phyloP scores from a whole-genome alignment of 305 asterid species.

The Rubia balearica region DNA sequence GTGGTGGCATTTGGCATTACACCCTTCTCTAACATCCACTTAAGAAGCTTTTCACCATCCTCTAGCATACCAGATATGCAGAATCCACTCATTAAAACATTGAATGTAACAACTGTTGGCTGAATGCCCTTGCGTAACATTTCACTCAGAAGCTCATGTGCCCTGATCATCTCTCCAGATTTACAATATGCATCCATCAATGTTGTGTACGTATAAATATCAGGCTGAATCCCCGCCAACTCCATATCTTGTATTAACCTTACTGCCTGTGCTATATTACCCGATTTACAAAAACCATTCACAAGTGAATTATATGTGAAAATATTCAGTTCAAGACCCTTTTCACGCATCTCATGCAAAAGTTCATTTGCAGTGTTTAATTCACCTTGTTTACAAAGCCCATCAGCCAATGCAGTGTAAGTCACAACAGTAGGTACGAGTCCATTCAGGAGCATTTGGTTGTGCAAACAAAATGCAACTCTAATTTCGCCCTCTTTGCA shows the following conservation, averaged over 20 bases:
- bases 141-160: conserved; percentile 64
- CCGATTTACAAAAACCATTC: conserved; percentile 83
- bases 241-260: conserved; percentile 73
- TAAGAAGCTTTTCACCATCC: conserved; percentile 66
- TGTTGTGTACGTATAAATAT: conserved; percentile 71
- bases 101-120: conserved; percentile 87
- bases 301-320: conserved; percentile 72
- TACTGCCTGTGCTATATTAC: conserved; percentile 54
- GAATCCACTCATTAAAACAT: conserved; percentile 83
- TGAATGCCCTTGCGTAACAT: conserved; percentile 64
- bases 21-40: conserved; percentile 84
- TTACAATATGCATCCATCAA: conserved; percentile 89
- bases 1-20: conserved; percentile 78
- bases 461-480: conserved; percentile 75
- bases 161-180: conserved; percentile 59
- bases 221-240: conserved; percentile 58
- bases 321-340: conserved; percentile 67
- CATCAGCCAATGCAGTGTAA: conserved; percentile 84
- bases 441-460: conserved; percentile 65
- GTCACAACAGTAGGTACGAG: conserved; percentile 76
- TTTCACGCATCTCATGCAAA: conserved; percentile 61
- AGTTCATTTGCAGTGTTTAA: conserved; percentile 75
- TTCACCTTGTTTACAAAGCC: conserved; percentile 90
- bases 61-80: conserved; percentile 73
- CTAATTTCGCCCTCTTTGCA: conserved; percentile 66